These are phyloP conservation scores for Saturnispora hagleri DNA, from an alignment of 805 yeast genomes.

Conservation along the genomic window DNA sequence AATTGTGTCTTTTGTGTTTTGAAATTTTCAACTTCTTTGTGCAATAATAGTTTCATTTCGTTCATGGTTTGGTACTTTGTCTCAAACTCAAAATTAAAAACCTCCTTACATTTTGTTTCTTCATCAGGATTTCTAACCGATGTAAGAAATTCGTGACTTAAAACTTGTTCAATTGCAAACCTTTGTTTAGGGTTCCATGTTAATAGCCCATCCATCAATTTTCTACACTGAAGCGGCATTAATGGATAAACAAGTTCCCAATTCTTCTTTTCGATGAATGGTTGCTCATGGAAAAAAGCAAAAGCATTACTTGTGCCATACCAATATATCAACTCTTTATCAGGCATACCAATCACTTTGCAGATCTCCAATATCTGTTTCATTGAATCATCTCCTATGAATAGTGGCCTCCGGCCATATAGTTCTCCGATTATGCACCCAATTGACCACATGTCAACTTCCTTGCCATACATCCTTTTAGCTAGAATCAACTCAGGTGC, in stretches of 20 bases:
- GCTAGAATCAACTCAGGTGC: constrained; percentile 84
- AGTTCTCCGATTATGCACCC: constrained; percentile 88
- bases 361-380: constrained; percentile 66
- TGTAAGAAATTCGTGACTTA: constrained; percentile 48
- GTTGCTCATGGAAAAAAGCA: constrained; percentile 37
- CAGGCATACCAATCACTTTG: constrained; percentile 65
- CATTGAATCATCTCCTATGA: constrained; percentile 62
- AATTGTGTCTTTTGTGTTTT: constrained; percentile 25
- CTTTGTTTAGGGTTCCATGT: constrained; percentile 58
- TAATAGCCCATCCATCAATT: constrained; percentile 47
- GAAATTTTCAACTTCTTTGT: constrained; percentile 45
- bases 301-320: constrained; percentile 40
- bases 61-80: constrained; percentile 28
- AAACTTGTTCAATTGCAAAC: constrained; percentile 43
- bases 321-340: constrained; percentile 33
- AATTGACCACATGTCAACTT: constrained; percentile 87
- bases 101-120: constrained; percentile 43
- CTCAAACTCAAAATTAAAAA: constrained; percentile 67
- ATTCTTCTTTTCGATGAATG: constrained; percentile 31
- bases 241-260: constrained; percentile 53
- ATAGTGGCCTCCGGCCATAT: constrained; percentile 70
- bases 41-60: constrained; percentile 39
- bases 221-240: constrained; percentile 36
- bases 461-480: constrained; percentile 48
- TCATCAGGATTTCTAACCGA: constrained; percentile 44